Base-by-base conservation (phyloP, 192 early-diverging fungal species). In the Phycomyces nitens region DNA sequence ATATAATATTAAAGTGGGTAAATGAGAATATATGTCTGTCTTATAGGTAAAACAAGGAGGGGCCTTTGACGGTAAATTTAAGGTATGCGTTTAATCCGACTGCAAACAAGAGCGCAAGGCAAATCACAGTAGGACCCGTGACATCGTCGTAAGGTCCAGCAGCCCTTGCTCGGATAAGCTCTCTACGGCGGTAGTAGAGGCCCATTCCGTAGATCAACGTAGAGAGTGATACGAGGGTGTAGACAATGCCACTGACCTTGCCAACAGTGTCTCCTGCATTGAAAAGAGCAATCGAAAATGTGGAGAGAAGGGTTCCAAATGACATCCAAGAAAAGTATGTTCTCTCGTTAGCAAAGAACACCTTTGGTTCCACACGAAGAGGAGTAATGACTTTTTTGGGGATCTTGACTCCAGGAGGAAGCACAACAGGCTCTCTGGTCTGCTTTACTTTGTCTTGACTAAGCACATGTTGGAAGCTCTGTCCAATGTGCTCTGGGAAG, bases 301-400 rank as follows among this genome's bases (percentile, higher is more conserved):
- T 81, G 23, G 85, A 84, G 5, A 93, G 64, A 14, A 89, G 74
- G 1, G 89, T 84, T 56, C 82, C 84, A 82, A 87, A 88, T 43
- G 87, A 84, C 79, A 92, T 80, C 92, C 92, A 94, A 20, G 83
- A 78, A 43, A 94, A 79, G 70, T 91, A 94, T 0, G 91, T 92
- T 43, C 92, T 79, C 72, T 94, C 92, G 62, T 94, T 94, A 44
- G 91, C 91, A 75, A 94, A 90, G 57, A 86, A 92, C 7, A 91
- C 87, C 77, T 94, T 94, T 14, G 92, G 89, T 61, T 94, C 92
- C 12, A 92, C 85, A 44, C 88, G 82, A 18, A 90, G 71, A 8
- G 86, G 77, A 21, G 76, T 80, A 2, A 64, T 60, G 15, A 78
- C 54, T 56, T 80, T 82, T 64, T 76, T 77, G 18, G 77, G 84